Base-by-base conservation (phyloP, 345 rosid species). In the Salix purpurea region DNA sequence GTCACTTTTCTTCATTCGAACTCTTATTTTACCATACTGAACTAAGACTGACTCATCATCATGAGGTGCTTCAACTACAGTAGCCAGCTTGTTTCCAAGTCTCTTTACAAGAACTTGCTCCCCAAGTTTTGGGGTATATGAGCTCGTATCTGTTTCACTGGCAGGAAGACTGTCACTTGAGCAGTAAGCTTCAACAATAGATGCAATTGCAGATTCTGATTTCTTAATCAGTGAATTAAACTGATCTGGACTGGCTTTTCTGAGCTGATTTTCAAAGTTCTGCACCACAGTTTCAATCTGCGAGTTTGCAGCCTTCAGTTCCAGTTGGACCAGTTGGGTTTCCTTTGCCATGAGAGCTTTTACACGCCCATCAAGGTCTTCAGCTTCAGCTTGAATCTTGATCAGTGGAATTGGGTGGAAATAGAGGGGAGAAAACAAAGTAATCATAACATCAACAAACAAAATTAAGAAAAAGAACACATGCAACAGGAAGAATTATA, bases 11-110 rank as follows among this genome's bases (percentile, higher is more conserved):
- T 90, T 90, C 78, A 90, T 89, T 54, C 92, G 89, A 76, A 90
- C 90, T 72, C 88, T 87, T 61, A 92, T 79, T 90, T 91, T 92
- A 85, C 97, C 97, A 64, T 88, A 89, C 76, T 91, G 97, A 72
- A 94, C 91, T 68, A 92, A 70, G 73, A 91, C 77, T 7, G 88
- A 80, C 67, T 85, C 91, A 67, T 89, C 97, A 77, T 88, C 86
- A 72, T 86, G 93, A 42, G 89, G 74, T 77, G 84, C 92, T 87
- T 89, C 97, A 62, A 90, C 90, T 65, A 94, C 91, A 26, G 91
- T 89, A 61, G 90, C 97, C 69, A 92, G 71, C 84, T 91, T 94
- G 80, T 77, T 83, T 76, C 98, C 97, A 23, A 92, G 81, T 75
- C 88, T 83, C 82, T 87, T 91, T 70, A 92, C 91, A 30, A 74